Percentiles rank a stretch among this genome's conserved stretches.
These are phyloP conservation scores for Colletotrichum coccodes DNA, from an alignment of 2,329 filamentous ascomycete genomes.

Conservation along the genomic window DNA sequence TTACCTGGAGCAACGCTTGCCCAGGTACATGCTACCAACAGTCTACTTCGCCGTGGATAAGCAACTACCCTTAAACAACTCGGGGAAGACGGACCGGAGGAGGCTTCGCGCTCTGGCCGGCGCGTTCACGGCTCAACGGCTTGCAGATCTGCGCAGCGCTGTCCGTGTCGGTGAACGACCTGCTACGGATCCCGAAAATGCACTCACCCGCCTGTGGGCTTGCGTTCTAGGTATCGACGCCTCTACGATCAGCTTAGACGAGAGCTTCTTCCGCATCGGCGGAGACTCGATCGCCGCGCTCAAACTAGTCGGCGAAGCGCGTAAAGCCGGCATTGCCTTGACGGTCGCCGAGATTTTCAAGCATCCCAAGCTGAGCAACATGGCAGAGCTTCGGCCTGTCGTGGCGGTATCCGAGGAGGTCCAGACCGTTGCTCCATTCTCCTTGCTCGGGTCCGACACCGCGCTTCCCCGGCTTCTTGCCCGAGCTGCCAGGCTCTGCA, in stretches of 20 bases:
- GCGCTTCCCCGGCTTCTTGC: background rate
- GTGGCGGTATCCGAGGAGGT: background rate
- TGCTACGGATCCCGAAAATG: background rate
- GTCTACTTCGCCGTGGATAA: constrained; percentile 40
- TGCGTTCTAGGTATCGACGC: background rate
- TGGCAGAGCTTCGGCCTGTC: background rate
- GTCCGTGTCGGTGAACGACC: background rate
- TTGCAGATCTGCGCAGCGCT: background rate
- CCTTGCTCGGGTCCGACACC: background rate
- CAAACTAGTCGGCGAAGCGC: background rate
- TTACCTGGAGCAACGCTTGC: constrained; percentile 46
- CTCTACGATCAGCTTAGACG: background rate
- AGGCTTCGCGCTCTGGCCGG: constrained; percentile 25
- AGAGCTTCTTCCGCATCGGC: constrained; percentile 8
- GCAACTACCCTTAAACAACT: constrained; percentile 29
- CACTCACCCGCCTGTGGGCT: background rate
- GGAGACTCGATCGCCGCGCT: constrained; percentile 10
- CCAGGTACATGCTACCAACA: constrained; percentile 47
- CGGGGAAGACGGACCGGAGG: constrained; percentile 35
- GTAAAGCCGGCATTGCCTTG: background rate
- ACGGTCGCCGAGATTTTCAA: background rate
- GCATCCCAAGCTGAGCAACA: background rate
- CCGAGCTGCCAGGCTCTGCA: background rate
- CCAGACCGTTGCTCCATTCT: background rate
- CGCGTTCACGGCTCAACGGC: background rate